Evolutionary conservation across 495 filamentous ascomycete species (phyloP), one percentile per base, ranked within the genome.

Genomic region (Staphylotrichum longicolle): DNA sequence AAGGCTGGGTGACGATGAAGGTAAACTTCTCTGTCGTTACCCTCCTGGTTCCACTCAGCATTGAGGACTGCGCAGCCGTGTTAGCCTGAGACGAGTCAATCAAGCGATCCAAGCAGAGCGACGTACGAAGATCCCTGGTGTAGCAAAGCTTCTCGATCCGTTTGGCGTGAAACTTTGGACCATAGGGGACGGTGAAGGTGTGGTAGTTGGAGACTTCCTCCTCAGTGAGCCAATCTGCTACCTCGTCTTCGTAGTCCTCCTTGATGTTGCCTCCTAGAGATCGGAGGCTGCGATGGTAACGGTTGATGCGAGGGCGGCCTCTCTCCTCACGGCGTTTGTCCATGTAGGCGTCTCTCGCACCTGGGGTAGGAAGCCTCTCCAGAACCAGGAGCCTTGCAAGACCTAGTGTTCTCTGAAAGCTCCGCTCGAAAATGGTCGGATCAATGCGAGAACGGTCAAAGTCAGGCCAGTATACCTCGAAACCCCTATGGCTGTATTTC

Each of bases 391-490:
- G 79, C 44, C 89, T 77, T 4, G 90, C 90, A n/a, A 95, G 81
- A 1, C 90, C 90, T 47, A 88, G 79, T 0, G 87, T 90, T 11
- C 88, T 74, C 30, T 80, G 77, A 58, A 93, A 93, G 54, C 85
- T 89, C 52, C 90, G 74, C 69, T 95, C 90, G 60, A 88, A 95
- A 57, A 95, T 91, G 3, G 90, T 91, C 8, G 90, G 90, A 66
- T 95, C 90, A 51, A 95, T 78, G 9, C 81, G 82, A 4, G 83
- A 81, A 27, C 90, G 83, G 57, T 93, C 88, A 30, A 95, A 77
- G 32, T 83, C 76, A 0, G 84, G 77, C 85, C 88, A 93, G 70
- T 88, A 89, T 4, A 93, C 82, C 68, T 95, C 90, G 58, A 95
- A 95, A 3, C 89, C 88, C 11, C 90, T 78, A 68, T 87, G 90